A percentile compares a stretch with the other conserved stretches of the same genome.
These are phyloP conservation scores for Xylariaceae sp. DNA, from an alignment of 2,329 filamentous ascomycete genomes.

Conservation along the genomic window DNA sequence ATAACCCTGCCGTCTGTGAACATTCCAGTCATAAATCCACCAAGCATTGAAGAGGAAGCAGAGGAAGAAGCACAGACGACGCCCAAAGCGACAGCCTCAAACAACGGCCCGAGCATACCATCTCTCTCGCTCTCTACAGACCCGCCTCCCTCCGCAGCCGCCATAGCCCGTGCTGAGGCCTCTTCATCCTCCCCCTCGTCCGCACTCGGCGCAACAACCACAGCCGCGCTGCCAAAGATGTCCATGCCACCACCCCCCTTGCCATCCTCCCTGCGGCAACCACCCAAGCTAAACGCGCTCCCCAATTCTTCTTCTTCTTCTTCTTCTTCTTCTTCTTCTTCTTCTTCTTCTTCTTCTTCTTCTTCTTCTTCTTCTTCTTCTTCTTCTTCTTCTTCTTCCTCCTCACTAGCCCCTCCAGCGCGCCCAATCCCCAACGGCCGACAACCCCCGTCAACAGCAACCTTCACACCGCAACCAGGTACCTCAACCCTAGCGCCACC, in stretches of 20 bases:
- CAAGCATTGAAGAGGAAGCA: constrained; percentile 17
- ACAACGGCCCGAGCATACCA: constrained; percentile 35
- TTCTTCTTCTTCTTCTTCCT: constrained; percentile 13
- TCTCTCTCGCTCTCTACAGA: constrained; percentile 42
- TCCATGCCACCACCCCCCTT: constrained; percentile 22
- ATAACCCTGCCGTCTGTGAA: constrained; percentile 27
- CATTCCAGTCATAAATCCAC: constrained; percentile 18
- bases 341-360: too few species aligned
- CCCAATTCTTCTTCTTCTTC: too few species aligned
- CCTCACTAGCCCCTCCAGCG: constrained; percentile 27
- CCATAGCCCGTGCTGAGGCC: constrained; percentile 19
- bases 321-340: constrained; percentile 15
- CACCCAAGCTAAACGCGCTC: constrained; percentile 23
- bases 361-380: too few species aligned
- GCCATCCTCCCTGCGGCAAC: too few species aligned
- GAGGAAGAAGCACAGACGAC: constrained; percentile 43
- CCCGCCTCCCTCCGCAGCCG: constrained; percentile 26
- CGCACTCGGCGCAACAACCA: constrained; percentile 3
- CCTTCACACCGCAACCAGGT: constrained; percentile 26
- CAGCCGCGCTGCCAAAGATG: constrained; percentile 12
- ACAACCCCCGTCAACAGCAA: constrained; percentile 10
- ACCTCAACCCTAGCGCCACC: constrained; percentile 49
- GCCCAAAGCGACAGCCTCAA: constrained; percentile 42
- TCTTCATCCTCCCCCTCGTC: constrained; percentile 10
- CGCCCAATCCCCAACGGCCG: constrained; percentile 37